phyloP scores from a whole-genome alignment of 2,329 filamentous ascomycete species.

The Diaporthe vaccinii region DNA sequence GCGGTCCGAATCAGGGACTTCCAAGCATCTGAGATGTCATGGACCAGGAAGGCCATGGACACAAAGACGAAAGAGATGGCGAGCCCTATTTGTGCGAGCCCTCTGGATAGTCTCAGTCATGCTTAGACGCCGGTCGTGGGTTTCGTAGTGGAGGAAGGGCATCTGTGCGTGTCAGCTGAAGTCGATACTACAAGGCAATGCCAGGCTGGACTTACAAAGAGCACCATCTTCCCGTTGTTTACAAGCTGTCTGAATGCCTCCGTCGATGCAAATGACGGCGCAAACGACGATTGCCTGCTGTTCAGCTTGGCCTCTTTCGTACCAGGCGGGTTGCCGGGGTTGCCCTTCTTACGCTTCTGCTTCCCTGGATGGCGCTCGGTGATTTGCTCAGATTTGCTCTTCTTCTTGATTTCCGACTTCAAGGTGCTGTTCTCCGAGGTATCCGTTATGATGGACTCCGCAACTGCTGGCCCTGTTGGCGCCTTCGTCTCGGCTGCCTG shows the following conservation, averaged over 20 bases:
- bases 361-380: conserved; percentile 52
- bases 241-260: conserved; percentile 49
- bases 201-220: conserved; percentile 50
- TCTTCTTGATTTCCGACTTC: conserved; percentile 51
- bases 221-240: conserved; percentile 48
- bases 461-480: not conserved
- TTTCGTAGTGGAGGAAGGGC: conserved; percentile 77
- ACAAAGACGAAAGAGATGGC: conserved; percentile 55
- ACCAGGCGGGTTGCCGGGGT: conserved; percentile 53
- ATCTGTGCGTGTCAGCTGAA: conserved; percentile 57
- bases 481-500: conserved; percentile 41
- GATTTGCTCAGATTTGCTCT: conserved; percentile 52
- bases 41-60: conserved; percentile 54
- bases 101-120: conserved; percentile 67
- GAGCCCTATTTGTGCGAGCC: conserved; percentile 53
- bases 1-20: conserved; percentile 29
- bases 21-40: conserved; percentile 49
- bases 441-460: conserved; percentile 38
- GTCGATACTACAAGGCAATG: conserved; percentile 24
- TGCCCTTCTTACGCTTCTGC: conserved; percentile 50
- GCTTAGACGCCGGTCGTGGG: conserved; percentile 63
- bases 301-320: conserved; percentile 48
- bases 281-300: conserved; percentile 39
- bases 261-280: conserved; percentile 43
- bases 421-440: conserved; percentile 43